phyloP scores from a whole-genome alignment of 306 rosid genomes.

The Lathyrus aphaca region DNA sequence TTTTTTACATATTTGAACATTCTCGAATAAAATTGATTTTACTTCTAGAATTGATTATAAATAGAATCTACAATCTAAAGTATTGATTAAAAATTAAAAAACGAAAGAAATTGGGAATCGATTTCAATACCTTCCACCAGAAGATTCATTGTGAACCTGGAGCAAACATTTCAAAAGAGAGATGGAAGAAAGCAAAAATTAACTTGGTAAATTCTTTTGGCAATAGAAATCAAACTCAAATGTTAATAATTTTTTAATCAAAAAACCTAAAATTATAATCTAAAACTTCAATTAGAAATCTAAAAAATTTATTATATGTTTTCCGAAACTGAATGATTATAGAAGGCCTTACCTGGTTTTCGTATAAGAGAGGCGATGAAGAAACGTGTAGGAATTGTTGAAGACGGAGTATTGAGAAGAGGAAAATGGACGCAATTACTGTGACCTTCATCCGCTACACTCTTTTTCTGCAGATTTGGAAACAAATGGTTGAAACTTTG shows the following conservation, averaged over 20 bases:
- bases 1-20: not conserved
- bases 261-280: slow-evolving; percentile 1
- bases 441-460: slow-evolving; percentile 46
- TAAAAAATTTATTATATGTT: slow-evolving; percentile 10
- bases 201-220: slow-evolving; percentile 26
- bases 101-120: slow-evolving; percentile 17
- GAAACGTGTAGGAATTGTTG: slow-evolving; percentile 37
- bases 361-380: slow-evolving; percentile 49
- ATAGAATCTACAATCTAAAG: too few species aligned
- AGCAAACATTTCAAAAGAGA: slow-evolving; percentile 40
- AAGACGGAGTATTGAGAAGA: slow-evolving; percentile 39
- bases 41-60: too few species aligned
- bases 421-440: slow-evolving; percentile 36
- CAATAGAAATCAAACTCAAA: slow-evolving; percentile 22
- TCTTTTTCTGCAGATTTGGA: not conserved
- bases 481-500: too few species aligned
- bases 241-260: not conserved
- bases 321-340: not conserved
- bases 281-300: slow-evolving; percentile 24
- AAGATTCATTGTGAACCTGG: slow-evolving; percentile 60
- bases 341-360: slow-evolving; percentile 40
- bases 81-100: not conserved
- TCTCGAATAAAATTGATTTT: not conserved
- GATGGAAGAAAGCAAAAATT: slow-evolving; percentile 33
- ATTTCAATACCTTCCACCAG: slow-evolving; percentile 61